Evolutionary conservation across 441 rosid genomes (phyloP), one percentile per base, ranked within the genome.

Genomic region (Flueggea neowawraea): DNA sequence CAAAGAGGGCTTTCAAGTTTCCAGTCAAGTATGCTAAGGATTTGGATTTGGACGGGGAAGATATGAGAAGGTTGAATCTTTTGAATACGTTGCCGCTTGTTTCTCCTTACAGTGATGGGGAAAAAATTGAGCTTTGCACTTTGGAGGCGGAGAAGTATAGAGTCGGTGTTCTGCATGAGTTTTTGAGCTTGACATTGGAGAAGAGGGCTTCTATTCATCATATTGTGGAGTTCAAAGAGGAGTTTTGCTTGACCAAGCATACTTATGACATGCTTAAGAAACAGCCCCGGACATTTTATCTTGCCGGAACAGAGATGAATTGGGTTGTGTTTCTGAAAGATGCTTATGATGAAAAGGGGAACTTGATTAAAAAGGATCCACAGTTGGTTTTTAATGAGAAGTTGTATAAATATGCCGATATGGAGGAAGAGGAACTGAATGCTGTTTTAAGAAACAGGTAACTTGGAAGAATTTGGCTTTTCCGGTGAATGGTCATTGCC

Each of bases 241-340:
- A 90, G 75, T 82, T 93, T 69, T 82, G 85, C 66, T 77, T 93
- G 87, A 93, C 98, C 16, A 88, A 72, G 77, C 91, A 84, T 52
- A 87, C 96, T 6, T 88, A 90, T 57, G 87, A 83, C 71, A 87
- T 90, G 95, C 83, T 87, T 22, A 75, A 80, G 89, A 83, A 77
- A 75, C 97, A 93, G 71, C 28, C 89, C 0, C 62, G 54, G 10
- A 68, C 87, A 4, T 93, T 90, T 62, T 88, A 93, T 70, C 85
- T 93, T 74, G 97, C 97, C 0, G 96, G 98, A 16, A 88, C 93
- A 0, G 96, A 90, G 87, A 93, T 93, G 97, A 90, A 93, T 58
- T 90, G 97, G 97, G 85, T 71, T 0, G 96, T 88, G 69, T 88
- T 90, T 62, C 60, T 87, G 77, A 88, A 77, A 41, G 87, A 88